Evolutionary conservation across 148 eudicot genomes (phyloP).

Genomic region (Amaranthus palmeri): DNA sequence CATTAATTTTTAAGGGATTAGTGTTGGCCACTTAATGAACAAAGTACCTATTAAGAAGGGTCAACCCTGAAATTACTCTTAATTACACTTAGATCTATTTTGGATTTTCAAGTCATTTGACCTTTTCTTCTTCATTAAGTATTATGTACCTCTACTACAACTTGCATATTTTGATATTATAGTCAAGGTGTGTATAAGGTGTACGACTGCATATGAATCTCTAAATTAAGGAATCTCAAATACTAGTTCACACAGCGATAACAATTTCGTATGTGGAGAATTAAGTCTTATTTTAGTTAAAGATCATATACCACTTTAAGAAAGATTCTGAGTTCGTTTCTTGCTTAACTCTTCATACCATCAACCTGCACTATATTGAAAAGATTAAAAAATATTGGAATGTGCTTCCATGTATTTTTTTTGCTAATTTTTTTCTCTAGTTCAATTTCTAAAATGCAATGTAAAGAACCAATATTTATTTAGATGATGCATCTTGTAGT

Average conservation of each 20-base stretch:
- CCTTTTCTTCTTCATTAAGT: conserved; percentile 12
- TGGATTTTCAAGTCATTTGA: conserved; percentile 7
- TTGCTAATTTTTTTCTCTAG: neutral
- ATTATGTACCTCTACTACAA: conserved; percentile 7
- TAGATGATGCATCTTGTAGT: neutral
- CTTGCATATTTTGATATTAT: neutral
- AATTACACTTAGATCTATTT: conserved; percentile 22
- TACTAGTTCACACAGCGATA: no score
- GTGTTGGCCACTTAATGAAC: conserved; percentile 20
- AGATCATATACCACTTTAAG: no score
- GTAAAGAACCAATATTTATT: neutral
- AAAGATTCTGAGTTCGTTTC: no score
- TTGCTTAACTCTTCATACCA: no score
- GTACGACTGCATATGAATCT: neutral
- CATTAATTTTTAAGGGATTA: conserved; percentile 19
- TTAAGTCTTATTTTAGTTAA: no score
- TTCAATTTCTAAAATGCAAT: neutral
- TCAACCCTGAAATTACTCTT: conserved; percentile 8
- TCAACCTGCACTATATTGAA: no score
- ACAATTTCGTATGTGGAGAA: no score
- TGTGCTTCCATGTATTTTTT: neutral
- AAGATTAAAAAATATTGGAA: neutral
- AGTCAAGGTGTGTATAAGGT: neutral
- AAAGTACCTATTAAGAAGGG: conserved; percentile 25
- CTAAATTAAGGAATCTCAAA: no score